Evolutionary conservation across 257 asterid species (phyloP), one percentile per base, ranked within the genome.

Genomic region (Sherardia arvensis): DNA sequence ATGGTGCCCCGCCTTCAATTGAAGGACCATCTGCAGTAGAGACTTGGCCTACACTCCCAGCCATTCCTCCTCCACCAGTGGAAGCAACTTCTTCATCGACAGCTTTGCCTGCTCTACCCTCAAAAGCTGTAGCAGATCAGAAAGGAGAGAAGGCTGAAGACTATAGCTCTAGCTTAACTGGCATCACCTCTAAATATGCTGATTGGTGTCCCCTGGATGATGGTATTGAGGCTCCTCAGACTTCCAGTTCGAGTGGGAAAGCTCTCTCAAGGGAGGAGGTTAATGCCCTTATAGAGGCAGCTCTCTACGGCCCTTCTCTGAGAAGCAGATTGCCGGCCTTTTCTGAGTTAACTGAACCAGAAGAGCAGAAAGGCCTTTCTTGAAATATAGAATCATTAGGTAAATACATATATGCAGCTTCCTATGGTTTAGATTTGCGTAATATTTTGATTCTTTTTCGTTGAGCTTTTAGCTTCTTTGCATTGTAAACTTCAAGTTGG

Each of bases 321-420:
- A 71, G 67, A 68, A 74, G 74, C 72, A 80, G 94, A 68, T 73
- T 86, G 64, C 81, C 81, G 20, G 91, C 70, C 23, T 89, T 81
- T 69, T 29, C 64, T 59, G 83, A 79, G 28, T 54, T 83, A 79
- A 75, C 75, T 43, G 51, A 43, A 43, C 51, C 51, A 43, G n/a
- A 15, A 0, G 64, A 73, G 53, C 60, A 73, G 67, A 23, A 8
- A 20, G 11, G 48, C 8, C 48, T 64, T 51, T 28, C 48, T 38
- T 62, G 26, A 22, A 40, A 15, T n/a, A 43, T 43, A 10, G 51
- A 43, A 43, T 9, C 28, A 23, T 21, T 1, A 1, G 56, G 56
- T 49, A 49, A 20, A 53, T 53, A 53, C 25, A 53, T 53, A 22
- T 22, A 8, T n/a, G n/a, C 51, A 14, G 17, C 51, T 14, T 53